phyloP scores from a whole-genome alignment of 2,329 filamentous ascomycete species.

The Aspergillus sojae region DNA sequence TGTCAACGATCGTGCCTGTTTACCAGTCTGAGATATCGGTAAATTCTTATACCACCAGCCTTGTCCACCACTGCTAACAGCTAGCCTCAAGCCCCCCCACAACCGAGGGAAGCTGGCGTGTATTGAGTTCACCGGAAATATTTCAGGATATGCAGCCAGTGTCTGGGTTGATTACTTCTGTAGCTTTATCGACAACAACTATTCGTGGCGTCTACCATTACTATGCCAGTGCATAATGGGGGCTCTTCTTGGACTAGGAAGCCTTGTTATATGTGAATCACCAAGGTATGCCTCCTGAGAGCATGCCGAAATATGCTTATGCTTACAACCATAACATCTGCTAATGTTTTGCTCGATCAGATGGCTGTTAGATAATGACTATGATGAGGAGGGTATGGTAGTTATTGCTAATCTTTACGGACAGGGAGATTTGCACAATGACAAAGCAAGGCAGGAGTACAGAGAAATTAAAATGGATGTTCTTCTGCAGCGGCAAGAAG shows the following conservation, averaged over 20 bases:
- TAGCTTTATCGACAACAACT: conserved; percentile 80
- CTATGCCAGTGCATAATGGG: conserved; percentile 96
- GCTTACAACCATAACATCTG: conserved; percentile 26
- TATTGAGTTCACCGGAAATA: conserved; percentile 97
- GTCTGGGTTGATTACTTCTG: conserved; percentile 99
- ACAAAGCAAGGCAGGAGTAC: conserved; percentile 91
- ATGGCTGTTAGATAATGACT: conserved; percentile 96
- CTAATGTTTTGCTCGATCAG: conserved; percentile 48
- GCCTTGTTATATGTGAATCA: conserved; percentile 92
- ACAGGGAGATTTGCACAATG: conserved; percentile 89
- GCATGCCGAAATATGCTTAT: conserved; percentile 17
- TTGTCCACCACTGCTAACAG: conserved; percentile 18
- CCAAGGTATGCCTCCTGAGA: conserved; percentile 65
- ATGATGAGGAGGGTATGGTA: conserved; percentile 96
- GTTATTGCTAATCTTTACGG: conserved; percentile 98
- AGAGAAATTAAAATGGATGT: conserved; percentile 99
- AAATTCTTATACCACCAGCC: conserved; percentile 15
- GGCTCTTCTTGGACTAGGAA: conserved; percentile 78
- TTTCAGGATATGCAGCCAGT: conserved; percentile 91
- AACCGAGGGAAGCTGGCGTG: conserved; percentile 94
- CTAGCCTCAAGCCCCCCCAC: conserved; percentile 68
- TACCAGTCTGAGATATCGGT: conserved; percentile 91
- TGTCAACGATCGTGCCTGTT: conserved; percentile 89
- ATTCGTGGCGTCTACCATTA: conserved; percentile 88
- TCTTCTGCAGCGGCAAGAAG: conserved; percentile 88